Evolutionary conservation across 2,329 filamentous ascomycete genomes (phyloP), one percentile per base, ranked within the genome.

Genomic region (Zelopaecilomyces penicillatus): DNA sequence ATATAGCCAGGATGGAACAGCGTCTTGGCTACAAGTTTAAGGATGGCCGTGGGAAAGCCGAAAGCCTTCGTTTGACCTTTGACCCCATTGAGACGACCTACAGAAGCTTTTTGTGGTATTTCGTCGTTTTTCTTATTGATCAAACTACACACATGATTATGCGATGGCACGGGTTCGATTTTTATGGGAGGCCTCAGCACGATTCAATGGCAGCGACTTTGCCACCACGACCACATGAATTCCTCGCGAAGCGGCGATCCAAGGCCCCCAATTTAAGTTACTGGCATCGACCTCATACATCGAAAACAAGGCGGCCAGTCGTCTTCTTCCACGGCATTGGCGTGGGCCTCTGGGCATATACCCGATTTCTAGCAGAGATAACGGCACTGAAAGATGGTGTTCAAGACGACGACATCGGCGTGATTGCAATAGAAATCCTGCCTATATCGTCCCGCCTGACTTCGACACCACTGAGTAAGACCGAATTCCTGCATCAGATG

Each of bases 301-400:
- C 51, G 8, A 27, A 46, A 4, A 48, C 49, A 6, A 70, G 70
- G 42, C 62, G 75, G 0, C 83, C 83, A 0, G 62, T 87, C 6
- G 61, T 87, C 4, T 86, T 85, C 61, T 69, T 86, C 39, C 83
- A 87, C 52, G 83, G 83, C 11, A 84, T 86, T 40, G 82, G 83
- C 36, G 70, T 87, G 46, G 83, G 83, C 0, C 69, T 87, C 2
- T 75, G 76, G 56, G 74, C 80, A 0, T 84, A 86, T 52, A 65
- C 72, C 9, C 59, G 64, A 11, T 83, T 83, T 54, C 63, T 87
- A 2, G 57, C 62, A 31, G 70, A 74, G 41, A 60, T 85, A 34
- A 68, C 71, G 49, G 48, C 54, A 4, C 53, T 57, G n/a, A 54
- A 51, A 2, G 51, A 48, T 5, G 50, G 54, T 4, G 51, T 50